Evolutionary conservation across 1,284 basidiomycete genomes (phyloP).

Genomic region (Athelia sp.): DNA sequence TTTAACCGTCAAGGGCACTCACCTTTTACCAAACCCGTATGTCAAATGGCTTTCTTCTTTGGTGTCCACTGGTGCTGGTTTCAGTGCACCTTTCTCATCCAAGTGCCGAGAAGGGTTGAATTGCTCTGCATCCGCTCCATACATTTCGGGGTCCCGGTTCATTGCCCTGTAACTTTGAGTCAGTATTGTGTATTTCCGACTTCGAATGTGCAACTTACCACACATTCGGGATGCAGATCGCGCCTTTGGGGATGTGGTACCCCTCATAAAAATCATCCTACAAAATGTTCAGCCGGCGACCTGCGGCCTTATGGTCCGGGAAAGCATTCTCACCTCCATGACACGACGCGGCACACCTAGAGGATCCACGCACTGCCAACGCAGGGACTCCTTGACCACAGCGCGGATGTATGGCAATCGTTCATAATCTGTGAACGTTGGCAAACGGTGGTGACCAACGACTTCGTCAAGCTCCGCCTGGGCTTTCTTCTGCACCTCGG

Average conservation of each 20-base stretch:
- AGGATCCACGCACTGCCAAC: conserved; percentile 20
- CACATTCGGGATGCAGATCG: conserved; percentile 24
- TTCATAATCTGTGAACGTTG: conserved; percentile 21
- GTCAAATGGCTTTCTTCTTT: conserved; percentile 1
- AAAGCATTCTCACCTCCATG: background rate
- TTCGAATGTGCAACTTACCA: conserved; percentile 16
- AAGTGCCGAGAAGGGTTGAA: conserved; percentile 13
- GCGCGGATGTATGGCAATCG: conserved; percentile 21
- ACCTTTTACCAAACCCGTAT: background rate
- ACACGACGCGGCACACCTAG: conserved; percentile 9
- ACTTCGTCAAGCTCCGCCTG: conserved; percentile 25
- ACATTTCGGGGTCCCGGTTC: conserved; percentile 9
- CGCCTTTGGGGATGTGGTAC: conserved; percentile 11
- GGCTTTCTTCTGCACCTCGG: conserved; percentile 13
- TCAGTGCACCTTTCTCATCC: background rate
- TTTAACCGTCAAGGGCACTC: background rate
- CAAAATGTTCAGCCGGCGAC: conserved; percentile 2
- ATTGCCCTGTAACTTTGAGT: conserved; percentile 9
- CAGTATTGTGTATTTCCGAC: background rate
- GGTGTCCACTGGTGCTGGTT: background rate
- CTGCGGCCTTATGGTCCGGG: background rate
- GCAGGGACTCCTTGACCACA: conserved; percentile 20
- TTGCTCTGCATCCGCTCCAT: conserved; percentile 8
- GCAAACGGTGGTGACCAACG: conserved; percentile 21
- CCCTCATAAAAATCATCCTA: conserved; percentile 11